These are phyloP conservation scores for Yamadazyma taylorii DNA, from an alignment of 1,139 yeast genomes.

Conservation along the genomic window DNA sequence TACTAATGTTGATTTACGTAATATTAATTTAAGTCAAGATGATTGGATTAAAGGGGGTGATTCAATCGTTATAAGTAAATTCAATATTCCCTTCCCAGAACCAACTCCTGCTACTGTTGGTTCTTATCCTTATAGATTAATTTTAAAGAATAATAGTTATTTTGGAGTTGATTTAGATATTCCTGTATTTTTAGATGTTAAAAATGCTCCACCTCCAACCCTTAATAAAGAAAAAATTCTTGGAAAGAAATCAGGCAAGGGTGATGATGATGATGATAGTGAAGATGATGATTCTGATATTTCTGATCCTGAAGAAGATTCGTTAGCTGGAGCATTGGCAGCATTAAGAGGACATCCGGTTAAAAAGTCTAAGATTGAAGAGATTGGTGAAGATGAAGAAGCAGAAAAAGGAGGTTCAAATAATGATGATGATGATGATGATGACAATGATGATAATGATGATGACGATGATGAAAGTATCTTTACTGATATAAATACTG, in stretches of 20 bases:
- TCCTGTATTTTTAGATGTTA: constrained; percentile 62
- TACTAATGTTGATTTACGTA: constrained; percentile 54
- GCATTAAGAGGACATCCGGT: constrained; percentile 56
- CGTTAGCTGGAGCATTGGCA: constrained; percentile 66
- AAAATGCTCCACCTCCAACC: constrained; percentile 42
- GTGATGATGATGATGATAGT: constrained; percentile 26
- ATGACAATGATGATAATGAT: constrained; percentile 39
- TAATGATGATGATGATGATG: constrained; percentile 42
- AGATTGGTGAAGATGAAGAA: constrained; percentile 21
- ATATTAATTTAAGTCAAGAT: constrained; percentile 53
- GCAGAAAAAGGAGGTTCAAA: constrained; percentile 33
- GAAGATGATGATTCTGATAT: constrained; percentile 54
- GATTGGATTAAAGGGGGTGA: constrained; percentile 49
- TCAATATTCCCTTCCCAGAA: constrained; percentile 67
- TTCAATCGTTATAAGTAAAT: constrained; percentile 61
- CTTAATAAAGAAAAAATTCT: constrained; percentile 18
- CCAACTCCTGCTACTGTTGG: constrained; percentile 75
- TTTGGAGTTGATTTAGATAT: constrained; percentile 73
- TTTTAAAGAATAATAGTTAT: constrained; percentile 64
- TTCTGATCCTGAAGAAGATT: constrained; percentile 65
- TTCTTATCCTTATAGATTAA: constrained; percentile 59
- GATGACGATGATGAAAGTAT: constrained; percentile 43
- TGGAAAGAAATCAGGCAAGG: constrained; percentile 16
- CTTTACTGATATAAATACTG: constrained; percentile 51
- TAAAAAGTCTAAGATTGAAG: constrained; percentile 29